phyloP scores from a whole-genome alignment of 2,329 filamentous ascomycete species.

The Endocalyx cinctus region DNA sequence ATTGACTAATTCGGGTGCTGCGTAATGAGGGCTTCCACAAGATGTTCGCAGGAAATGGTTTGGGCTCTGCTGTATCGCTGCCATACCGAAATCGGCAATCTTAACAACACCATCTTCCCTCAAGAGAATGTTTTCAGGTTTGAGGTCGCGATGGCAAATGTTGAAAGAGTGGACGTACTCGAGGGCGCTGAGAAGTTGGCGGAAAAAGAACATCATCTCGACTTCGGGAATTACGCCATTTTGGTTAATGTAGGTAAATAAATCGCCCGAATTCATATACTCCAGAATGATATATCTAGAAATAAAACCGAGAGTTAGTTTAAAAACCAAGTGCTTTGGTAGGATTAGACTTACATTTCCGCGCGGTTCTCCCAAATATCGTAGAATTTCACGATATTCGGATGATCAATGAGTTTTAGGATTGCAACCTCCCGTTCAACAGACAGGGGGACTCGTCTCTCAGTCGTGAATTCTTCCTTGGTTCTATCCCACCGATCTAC shows the following conservation, averaged over 20 bases:
- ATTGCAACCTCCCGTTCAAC: conserved; percentile 95
- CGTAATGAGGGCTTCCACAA: conserved; percentile 95
- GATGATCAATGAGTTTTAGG: conserved; percentile 93
- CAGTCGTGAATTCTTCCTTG: conserved; percentile 52
- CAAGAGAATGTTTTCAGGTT: conserved; percentile 93
- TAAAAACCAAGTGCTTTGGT: conserved; percentile 3
- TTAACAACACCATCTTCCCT: conserved; percentile 75
- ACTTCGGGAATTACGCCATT: conserved; percentile 72
- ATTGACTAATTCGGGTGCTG: conserved; percentile 84
- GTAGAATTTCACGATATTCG: conserved; percentile 88
- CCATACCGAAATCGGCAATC: conserved; percentile 97
- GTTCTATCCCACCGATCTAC: conserved; percentile 69
- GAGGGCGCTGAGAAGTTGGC: conserved; percentile 88
- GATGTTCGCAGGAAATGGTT: conserved; percentile 79
- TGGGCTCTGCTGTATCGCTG: conserved; percentile 77
- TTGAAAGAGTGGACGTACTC: conserved; percentile 92
- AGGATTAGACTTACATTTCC: conserved; percentile 66
- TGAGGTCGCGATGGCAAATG: conserved; percentile 93
- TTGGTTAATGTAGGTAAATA: conserved; percentile 80
- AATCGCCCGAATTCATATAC: conserved; percentile 73
- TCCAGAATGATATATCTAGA: conserved; percentile 88
- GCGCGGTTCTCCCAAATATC: conserved; percentile 98
- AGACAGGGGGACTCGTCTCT: conserved; percentile 74
- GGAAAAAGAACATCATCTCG: conserved; percentile 78
- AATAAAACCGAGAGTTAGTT: conserved; percentile 19